Evolutionary conservation across 345 rosid species (phyloP).

Genomic region (Hypericum androsaemum): DNA sequence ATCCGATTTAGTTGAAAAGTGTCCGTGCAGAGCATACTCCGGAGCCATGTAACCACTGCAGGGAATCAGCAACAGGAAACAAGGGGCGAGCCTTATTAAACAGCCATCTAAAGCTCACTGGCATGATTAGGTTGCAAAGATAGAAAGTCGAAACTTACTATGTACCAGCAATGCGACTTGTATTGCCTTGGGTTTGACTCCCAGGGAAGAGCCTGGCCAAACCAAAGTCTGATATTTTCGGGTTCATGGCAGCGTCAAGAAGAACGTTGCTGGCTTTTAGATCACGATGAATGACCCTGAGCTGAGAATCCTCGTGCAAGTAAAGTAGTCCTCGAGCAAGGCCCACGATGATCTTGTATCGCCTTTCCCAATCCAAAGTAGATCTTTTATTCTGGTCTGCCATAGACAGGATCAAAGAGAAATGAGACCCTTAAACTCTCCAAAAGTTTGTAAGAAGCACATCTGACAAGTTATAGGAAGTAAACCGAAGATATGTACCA

Average conservation of each 20-base stretch:
- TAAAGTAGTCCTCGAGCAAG: constrained; percentile 1
- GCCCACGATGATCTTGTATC: constrained; percentile 2
- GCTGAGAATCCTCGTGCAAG: constrained; percentile 1
- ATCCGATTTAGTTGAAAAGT: constrained; percentile 1
- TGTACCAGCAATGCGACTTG: neutral
- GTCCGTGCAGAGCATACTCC: neutral
- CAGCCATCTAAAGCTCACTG: no score
- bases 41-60: constrained; percentile 3
- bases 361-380: neutral
- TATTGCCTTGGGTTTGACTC: neutral
- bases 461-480: no score
- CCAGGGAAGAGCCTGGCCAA: constrained; percentile 2
- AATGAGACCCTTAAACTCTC: neutral
- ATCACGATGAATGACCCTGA: constrained; percentile 3
- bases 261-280: constrained; percentile 5
- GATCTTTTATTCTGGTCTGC: neutral
- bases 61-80: neutral
- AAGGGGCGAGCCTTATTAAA: neutral
- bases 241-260: neutral
- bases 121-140: no score
- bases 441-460: no score
- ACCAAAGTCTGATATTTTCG: constrained; percentile 1
- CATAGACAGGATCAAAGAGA: neutral
- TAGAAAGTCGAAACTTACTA: neutral
- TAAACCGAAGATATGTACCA: neutral